Percentiles rank a stretch among this genome's conserved stretches.
These are phyloP conservation scores for Betula pendula DNA, from an alignment of 306 rosid species.

Conservation along the genomic window DNA sequence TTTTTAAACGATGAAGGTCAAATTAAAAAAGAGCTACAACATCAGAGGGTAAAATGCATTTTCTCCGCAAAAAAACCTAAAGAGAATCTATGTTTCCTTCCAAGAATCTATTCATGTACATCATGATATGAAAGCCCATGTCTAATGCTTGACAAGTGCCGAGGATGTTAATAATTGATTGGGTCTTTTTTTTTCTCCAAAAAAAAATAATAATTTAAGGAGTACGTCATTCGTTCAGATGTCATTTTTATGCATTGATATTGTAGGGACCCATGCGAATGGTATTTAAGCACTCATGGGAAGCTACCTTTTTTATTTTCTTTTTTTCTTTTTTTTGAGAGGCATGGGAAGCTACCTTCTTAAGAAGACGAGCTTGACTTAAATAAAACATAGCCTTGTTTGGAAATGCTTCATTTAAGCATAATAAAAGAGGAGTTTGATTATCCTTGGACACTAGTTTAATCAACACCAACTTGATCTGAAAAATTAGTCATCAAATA, in stretches of 20 bases:
- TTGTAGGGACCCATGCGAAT: background rate
- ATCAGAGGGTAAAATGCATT: no score
- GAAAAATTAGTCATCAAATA: no score
- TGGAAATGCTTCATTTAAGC: background rate
- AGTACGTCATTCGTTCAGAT: background rate
- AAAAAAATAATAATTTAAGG: background rate
- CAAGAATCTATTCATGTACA: background rate
- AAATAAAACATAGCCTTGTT: background rate
- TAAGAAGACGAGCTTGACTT: background rate
- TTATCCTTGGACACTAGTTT: no score
- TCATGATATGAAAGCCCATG: constrained; percentile 14
- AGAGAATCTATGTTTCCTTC: constrained; percentile 2
- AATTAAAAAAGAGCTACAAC: no score
- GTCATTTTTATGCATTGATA: constrained; percentile 17
- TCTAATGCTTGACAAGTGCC: constrained; percentile 3
- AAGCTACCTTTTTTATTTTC: no score
- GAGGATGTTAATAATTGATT: background rate
- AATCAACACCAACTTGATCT: no score
- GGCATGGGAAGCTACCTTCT: no score
- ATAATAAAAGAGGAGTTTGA: no score
- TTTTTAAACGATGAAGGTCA: no score
- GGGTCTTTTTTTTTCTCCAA: background rate
- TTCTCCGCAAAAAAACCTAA: no score
- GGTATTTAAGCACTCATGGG: constrained; percentile 11
- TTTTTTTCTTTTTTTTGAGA: no score